Evolutionary conservation across 1,284 basidiomycete genomes (phyloP), one percentile per base, ranked within the genome.

Genomic region (Ceratobasidium sp.): DNA sequence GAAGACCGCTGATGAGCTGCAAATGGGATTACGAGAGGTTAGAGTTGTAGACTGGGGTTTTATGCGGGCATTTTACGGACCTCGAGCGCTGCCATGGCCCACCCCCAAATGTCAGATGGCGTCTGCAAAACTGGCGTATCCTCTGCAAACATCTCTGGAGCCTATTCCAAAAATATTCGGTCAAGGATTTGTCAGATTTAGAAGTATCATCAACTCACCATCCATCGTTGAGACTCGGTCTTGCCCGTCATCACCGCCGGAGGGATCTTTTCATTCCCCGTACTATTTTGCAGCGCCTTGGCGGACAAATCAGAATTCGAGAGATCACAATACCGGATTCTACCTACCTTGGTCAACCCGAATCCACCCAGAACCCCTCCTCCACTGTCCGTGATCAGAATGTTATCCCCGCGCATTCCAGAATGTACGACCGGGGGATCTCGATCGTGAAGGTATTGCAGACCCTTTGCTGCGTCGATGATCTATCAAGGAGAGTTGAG

Each of bases 391-490:
- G 54, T 71, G 40, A 71, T 59, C 34, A 71, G 34, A 15, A 71
- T 71, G 29, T 71, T 71, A 25, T 59, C 54, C 1, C 69, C 54
- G n/a, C 56, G 32, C 69, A 71, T 71, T 11, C 56, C 54, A 4
- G 56, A 71, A 25, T 61, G 69, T 13, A 71, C 69, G 4, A 71
- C 69, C 29, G 69, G 69, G 5, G 69, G 54, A 29, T 71, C 43
- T 8, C 54, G 69, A 25, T 44, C 25, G 19, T 71, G 69, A 19
- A 71, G 56, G 40, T 71, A 73, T 17, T 73, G 56, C 1, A 73
- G 43, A n/a, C 70, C 70, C 1, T 43, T 22, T 4, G 70, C 43
- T 7, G 70, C 43, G 29, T 73, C 70, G 0, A 57, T 62, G 29
- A 73, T 61, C 57, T 73, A 49, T 13, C 17, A 34, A 6, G 15